Conservation (phyloP, 169 alveolate species). For the Plasmodium falciparum region DNA sequence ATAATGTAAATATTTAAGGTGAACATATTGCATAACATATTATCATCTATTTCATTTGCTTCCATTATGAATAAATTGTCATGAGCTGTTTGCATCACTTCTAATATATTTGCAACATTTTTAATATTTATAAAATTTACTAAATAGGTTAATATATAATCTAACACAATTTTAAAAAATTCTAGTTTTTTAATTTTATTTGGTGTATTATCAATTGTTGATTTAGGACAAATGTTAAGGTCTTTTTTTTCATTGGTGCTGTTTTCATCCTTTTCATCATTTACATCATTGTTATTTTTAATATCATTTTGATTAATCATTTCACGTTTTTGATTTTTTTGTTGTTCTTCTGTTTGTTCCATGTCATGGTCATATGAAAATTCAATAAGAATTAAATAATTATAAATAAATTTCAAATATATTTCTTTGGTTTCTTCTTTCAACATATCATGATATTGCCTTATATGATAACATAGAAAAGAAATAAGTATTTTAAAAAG, state of each 20-base stretch:
- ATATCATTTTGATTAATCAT: neutral
- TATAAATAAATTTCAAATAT: slow-evolving; percentile 40
- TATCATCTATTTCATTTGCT: neutral
- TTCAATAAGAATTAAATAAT: slow-evolving; percentile 29
- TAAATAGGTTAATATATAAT: slow-evolving; percentile 30
- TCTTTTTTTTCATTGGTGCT: neutral
- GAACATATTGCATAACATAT: slow-evolving; percentile 18
- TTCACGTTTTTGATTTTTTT: neutral
- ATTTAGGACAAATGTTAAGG: neutral
- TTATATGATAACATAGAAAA: slow-evolving; percentile 39
- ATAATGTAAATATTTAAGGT: slow-evolving; percentile 35
- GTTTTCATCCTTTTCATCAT: neutral
- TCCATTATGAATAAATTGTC: neutral
- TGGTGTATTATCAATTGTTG: neutral
- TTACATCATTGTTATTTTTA: neutral
- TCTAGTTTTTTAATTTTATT: neutral
- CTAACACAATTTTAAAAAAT: slow-evolving; percentile 18
- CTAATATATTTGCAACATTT: slow-evolving; percentile 22
- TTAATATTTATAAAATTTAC: slow-evolving; percentile 25
- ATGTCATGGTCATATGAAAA: neutral
- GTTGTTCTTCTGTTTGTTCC: neutral
- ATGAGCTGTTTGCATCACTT: slow-evolving; percentile 25
- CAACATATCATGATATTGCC: slow-evolving; percentile 20
- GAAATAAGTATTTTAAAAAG: slow-evolving; percentile 34
- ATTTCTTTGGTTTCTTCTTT: slow-evolving; percentile 62